Evolutionary conservation across 805 yeast genomes (phyloP).

Genomic region (Metschnikowia anglica): DNA sequence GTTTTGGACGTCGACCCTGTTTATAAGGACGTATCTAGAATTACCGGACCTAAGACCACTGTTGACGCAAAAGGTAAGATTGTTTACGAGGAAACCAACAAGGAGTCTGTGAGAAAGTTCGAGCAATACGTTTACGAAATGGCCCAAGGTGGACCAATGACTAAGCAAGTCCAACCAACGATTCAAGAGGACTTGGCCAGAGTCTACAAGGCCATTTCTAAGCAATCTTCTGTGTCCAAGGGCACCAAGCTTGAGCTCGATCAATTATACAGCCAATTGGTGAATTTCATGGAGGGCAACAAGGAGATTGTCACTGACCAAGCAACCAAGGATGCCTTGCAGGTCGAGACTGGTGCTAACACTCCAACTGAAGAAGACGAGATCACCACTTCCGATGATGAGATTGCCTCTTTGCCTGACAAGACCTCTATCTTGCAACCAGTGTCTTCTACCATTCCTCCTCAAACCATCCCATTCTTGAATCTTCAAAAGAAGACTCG

Average conservation of each 20-base stretch:
- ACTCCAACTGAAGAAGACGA: conserved; percentile 40
- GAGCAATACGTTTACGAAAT: conserved; percentile 94
- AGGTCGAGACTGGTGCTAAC: conserved; percentile 43
- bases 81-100: conserved; percentile 77
- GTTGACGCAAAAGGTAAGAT: conserved; percentile 88
- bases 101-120: conserved; percentile 88
- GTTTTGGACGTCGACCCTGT: conserved; percentile 80
- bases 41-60: conserved; percentile 91
- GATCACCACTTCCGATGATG: conserved; percentile 53
- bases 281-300: conserved; percentile 64
- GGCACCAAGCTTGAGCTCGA: conserved; percentile 67
- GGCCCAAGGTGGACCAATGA: conserved; percentile 91
- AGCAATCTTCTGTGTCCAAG: conserved; percentile 64
- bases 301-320: conserved; percentile 70
- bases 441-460: conserved; percentile 70
- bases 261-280: conserved; percentile 66
- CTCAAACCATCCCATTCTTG: conserved; percentile 90
- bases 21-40: conserved; percentile 90
- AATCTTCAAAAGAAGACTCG: conserved; percentile 79
- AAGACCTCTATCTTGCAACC: conserved; percentile 67
- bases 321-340: conserved; percentile 53
- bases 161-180: conserved; percentile 66
- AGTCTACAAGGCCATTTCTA: conserved; percentile 77
- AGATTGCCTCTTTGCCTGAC: conserved; percentile 81
- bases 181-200: conserved; percentile 82